Base-by-base conservation (phyloP, 129 eudicot genomes). In the Lonicera japonica region DNA sequence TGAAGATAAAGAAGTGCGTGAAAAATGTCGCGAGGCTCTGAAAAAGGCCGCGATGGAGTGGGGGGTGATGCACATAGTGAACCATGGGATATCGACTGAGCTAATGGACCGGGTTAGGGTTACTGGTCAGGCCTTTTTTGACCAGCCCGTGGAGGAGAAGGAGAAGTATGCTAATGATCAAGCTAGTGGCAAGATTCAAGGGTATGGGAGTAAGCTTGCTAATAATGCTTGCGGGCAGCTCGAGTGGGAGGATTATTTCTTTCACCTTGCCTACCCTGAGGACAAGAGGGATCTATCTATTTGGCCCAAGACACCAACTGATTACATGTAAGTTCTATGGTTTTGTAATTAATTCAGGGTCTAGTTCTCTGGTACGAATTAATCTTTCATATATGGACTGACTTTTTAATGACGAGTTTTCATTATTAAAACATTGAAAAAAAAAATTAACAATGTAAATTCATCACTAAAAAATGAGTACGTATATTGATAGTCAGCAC, bases 161-260 rank as follows among this genome's bases (percentile, higher is more conserved):
- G 99, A 94, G 76, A 88, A 82, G 80, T 85, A 94, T 66, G 85
- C 83, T 0, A 92, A 92, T 29, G 95, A 92, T 72, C 89, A 69
- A 7, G 85, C 54, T 10, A 53, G 76, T 0, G 96, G 85, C 15
- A 92, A 78, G 29, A 69, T 88, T 51, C 96, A 94, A 74, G 99
- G 99, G 21, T 94, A 94, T 52, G 99, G 99, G 14, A 94, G 96
- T 70, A 94, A 88, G 71, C 68, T 94, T 14, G 96, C 99, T 21
- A 88, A 94, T 54, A 94, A 80, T 58, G 92, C 95, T 17, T 63
- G 83, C 29, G 96, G 95, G 1, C 87, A 75, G 64, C 87, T 82
- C 7, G 99, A 94, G 68, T 94, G 99, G 99, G 92, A 88, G 69
- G 99, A 94, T 61, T 94, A 94, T 64, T 88, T 94, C 65, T 94